A percentile compares a stretch with the other conserved stretches of the same genome.
Conservation (phyloP, 257 asterid species). For the Solanum appendiculatum region DNA sequence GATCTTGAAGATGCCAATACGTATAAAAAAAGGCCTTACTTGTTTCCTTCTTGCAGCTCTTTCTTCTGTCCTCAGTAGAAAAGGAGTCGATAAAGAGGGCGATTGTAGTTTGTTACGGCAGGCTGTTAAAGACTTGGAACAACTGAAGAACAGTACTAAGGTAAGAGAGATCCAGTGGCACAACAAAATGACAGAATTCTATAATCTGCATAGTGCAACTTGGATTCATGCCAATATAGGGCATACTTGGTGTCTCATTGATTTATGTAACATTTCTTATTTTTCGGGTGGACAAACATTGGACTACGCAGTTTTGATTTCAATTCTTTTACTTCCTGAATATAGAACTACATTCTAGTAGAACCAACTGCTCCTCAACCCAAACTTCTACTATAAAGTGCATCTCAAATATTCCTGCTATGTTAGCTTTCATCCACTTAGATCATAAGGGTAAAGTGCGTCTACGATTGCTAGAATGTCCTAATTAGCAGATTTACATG, state of each 20-base stretch:
- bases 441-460: neutral
- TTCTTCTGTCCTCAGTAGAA: slow-evolving; percentile 69
- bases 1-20: neutral
- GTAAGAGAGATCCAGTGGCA: neutral
- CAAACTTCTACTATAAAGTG: neutral
- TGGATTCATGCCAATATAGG: neutral
- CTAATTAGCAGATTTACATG: neutral
- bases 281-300: neutral
- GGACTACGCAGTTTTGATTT: neutral
- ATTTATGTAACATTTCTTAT: neutral
- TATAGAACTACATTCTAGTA: neutral
- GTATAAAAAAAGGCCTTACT: slow-evolving; percentile 21
- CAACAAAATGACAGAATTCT: neutral
- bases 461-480: neutral
- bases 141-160: neutral
- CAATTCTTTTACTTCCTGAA: neutral
- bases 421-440: neutral
- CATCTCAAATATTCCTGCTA: neutral
- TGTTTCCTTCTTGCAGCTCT: slow-evolving; percentile 89
- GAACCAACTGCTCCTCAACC: neutral
- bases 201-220: neutral
- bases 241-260: neutral
- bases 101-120: slow-evolving; percentile 65
- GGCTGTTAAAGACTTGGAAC: slow-evolving; percentile 64
- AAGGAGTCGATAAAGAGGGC: slow-evolving; percentile 62